Base-by-base conservation (phyloP, 495 filamentous ascomycete species). In the Corynascus novoguineensis region DNA sequence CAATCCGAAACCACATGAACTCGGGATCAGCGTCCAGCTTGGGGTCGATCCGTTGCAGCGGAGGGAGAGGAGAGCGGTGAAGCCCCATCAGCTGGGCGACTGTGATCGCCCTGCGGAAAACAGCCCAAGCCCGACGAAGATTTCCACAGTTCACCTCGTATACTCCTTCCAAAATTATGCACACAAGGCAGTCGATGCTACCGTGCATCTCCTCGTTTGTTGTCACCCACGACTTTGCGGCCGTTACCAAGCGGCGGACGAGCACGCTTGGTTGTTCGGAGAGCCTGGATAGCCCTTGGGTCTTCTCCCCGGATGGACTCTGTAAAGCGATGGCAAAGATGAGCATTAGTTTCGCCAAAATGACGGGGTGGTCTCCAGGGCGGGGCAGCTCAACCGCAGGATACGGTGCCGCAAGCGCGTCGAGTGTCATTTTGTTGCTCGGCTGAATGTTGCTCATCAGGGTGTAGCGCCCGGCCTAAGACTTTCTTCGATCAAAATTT, bases 121-220 rank as follows among this genome's bases (percentile, higher is more conserved):
- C 59, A 35, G 79, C 49, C 76, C 73, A 80, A 1, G 68, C 56
- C 12, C 64, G 62, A 27, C 73, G 75, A 0, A 81, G 66, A 55
- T 78, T 79, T 2, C 78, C 80, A 11, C 47, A 52, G 53, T 78
- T 73, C 27, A 63, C 67, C 2, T 80, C 73, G 61, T 75, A 80
- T 45, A 73, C 48, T 22, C 62, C 62, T 57, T 81, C 78, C 9
- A 79, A 58, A 50, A 81, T 73, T 48, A 81, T 64, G 56, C 74
- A 80, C 48, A 79, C 75, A 4, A 81, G 42, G 12, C 73, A 76
- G 50, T 83, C 78, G 37, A 81, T 44, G 1, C 64, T 74, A 53
- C 68, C 63, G 35, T 71, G 53, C 10, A 81, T 68, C 19, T 75
- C 71, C 37, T 81, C 77, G 52, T 78, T 73, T 27, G 66, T 69